Evolutionary conservation across 495 filamentous ascomycete genomes (phyloP).

Genomic region (Aspergillus cavernicola): DNA sequence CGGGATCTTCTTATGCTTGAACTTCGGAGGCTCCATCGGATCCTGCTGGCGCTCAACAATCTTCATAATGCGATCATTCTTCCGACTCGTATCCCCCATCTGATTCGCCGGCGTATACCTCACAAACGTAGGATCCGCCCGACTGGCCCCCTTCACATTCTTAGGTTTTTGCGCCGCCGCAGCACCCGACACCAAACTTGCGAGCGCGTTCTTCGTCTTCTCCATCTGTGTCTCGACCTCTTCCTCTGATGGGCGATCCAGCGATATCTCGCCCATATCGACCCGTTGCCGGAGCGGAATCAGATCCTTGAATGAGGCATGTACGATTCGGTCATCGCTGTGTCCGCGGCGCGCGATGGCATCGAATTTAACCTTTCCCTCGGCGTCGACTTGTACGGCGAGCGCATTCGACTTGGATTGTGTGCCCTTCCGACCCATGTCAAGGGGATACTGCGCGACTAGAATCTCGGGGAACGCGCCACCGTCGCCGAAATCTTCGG

Average conservation of each 20-base stretch:
- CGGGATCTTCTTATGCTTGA: conserved; percentile 98
- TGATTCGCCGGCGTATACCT: conserved; percentile 94
- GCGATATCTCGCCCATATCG: conserved; percentile 87
- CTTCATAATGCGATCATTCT: conserved; percentile 97
- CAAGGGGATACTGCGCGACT: conserved; percentile 90
- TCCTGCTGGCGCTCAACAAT: conserved; percentile 93
- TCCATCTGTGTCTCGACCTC: conserved; percentile 78
- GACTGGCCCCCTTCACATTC: conserved; percentile 72
- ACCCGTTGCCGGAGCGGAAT: conserved; percentile 93
- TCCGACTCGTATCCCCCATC: conserved; percentile 86
- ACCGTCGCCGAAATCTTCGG: conserved; percentile 93
- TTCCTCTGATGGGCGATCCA: conserved; percentile 82
- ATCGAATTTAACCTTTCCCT: conserved; percentile 94
- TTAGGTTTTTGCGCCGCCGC: conserved; percentile 94
- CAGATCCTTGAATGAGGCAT: conserved; percentile 93
- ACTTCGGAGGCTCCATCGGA: conserved; percentile 97
- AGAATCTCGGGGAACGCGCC: conserved; percentile 94
- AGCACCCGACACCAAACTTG: conserved; percentile 76
- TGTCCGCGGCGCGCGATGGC: conserved; percentile 93
- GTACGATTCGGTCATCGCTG: conserved; percentile 75
- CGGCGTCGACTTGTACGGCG: conserved; percentile 81
- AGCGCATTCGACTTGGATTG: conserved; percentile 78
- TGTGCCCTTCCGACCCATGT: conserved; percentile 80
- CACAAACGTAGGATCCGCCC: conserved; percentile 87
- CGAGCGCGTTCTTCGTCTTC: conserved; percentile 81